Base-by-base conservation (phyloP, 345 rosid genomes). In the Acer campestre region DNA sequence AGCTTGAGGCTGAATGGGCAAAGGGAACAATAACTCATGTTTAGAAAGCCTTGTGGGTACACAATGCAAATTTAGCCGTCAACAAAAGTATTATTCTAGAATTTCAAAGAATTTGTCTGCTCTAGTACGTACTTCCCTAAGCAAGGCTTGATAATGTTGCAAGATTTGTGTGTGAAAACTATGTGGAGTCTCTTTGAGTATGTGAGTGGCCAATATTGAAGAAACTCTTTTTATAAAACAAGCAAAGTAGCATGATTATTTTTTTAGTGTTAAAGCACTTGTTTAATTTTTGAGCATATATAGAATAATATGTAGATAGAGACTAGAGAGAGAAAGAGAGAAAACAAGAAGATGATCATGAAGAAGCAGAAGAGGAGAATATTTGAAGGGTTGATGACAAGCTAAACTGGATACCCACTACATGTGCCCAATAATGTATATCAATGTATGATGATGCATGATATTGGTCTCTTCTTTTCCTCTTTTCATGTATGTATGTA, bases 351-450 rank as follows among this genome's bases (percentile, higher is more conserved):
- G 35, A 31, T 31, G 35, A 4, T n/a, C n/a, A n/a, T 35, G n/a
- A 59, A 74, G 51, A 61, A 42, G 46, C 7, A 42, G 46, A 35
- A 67, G 68, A 53, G 16, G 65, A 81, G 73, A 77, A 83, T 74
- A 62, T 70, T 53, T 13, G 75, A 56, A 79, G 69, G 71, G 69
- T 70, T 73, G 77, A 74, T 70, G 82, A 77, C 64, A 68, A 74
- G 69, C 73, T 48, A 75, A 82, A 74, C 42, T 10, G 27, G 63
- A 59, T 31, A 55, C 73, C 69, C 68, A 68, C 77, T 70, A 68
- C 85, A 82, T 82, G 85, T 75, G 83, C 80, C 40, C 65, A 72
- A 23, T 63, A 23, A 13, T 23, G 38, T 23, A 72, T 75, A 75
- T 75, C 68, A 77, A 72, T 70, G 68, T 4, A 59, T 53, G 38